These are phyloP conservation scores for Neurospora sp. DNA, from an alignment of 495 filamentous ascomycete species.

Conservation along the genomic window DNA sequence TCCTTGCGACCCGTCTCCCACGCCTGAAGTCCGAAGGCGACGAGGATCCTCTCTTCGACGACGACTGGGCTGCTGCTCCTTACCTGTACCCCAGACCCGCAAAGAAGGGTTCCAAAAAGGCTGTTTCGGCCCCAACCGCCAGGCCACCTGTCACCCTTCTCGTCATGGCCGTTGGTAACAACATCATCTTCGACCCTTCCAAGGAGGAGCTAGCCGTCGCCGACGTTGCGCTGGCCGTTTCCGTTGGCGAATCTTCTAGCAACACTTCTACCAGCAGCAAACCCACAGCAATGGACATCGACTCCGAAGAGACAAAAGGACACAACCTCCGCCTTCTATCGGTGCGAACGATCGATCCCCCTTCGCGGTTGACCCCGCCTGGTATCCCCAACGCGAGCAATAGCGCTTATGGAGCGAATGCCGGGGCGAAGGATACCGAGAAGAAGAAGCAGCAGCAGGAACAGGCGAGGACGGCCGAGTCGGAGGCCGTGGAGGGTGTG, in stretches of 20 bases:
- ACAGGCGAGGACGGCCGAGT: conserved; percentile 37
- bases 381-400: conserved; percentile 62
- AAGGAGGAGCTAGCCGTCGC: conserved; percentile 87
- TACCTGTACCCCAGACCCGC: conserved; percentile 56
- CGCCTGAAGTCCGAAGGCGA: conserved; percentile 71
- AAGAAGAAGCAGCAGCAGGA: conserved; percentile 30
- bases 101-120: conserved; percentile 4
- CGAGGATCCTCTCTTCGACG: conserved; percentile 95
- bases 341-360: conserved; percentile 63
- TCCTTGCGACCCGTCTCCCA: conserved; percentile 77
- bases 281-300: conserved; percentile 12
- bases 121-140: conserved; percentile 3
- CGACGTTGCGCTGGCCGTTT: conserved; percentile 75
- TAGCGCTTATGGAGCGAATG: conserved; percentile 43
- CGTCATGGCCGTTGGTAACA: conserved; percentile 74
- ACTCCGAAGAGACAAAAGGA: neutral
- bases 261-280: conserved; percentile 13
- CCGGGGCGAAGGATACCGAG: conserved; percentile 16
- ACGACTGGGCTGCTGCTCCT: conserved; percentile 83
- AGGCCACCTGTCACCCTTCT: conserved; percentile 80
- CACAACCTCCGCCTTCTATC: conserved; percentile 39
- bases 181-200: conserved; percentile 87
- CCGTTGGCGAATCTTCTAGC: conserved; percentile 36
- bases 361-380: conserved; percentile 42
- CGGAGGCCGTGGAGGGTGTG: conserved; percentile 53